Percentiles rank a stretch among this genome's conserved stretches.
Evolutionary conservation across 352 stramenopile genomes (phyloP).

Genomic region (Sclerospora graminicola): DNA sequence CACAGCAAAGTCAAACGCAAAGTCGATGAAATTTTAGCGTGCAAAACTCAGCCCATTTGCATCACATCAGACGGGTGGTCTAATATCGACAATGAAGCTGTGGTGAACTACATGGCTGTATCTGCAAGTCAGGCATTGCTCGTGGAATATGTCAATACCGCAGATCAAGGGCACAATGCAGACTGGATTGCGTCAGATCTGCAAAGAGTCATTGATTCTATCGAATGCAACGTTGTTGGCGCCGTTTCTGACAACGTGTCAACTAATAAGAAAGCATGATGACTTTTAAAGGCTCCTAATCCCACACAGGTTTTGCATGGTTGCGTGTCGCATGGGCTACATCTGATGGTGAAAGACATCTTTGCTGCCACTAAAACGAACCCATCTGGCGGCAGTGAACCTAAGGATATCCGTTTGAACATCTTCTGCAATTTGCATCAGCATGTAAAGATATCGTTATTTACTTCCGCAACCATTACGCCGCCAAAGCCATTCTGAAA

Average conservation of each 20-base stretch:
- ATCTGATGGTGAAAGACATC: not conserved
- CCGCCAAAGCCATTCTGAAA: not conserved
- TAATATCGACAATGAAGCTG: not conserved
- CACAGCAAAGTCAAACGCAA: not conserved
- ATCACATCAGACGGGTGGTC: not conserved
- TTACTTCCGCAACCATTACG: not conserved
- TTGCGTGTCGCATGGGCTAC: not conserved
- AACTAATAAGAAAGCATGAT: not conserved
- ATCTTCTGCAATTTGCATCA: not conserved
- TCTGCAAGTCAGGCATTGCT: not conserved
- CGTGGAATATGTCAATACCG: not conserved
- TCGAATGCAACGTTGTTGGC: not conserved
- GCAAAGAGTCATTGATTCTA: not conserved
- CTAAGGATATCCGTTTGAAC: not conserved
- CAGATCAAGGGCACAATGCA: not conserved
- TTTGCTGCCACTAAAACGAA: not conserved
- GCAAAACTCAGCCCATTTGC: not conserved
- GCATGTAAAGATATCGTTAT: not conserved
- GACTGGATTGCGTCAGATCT: not conserved
- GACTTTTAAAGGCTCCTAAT: not conserved
- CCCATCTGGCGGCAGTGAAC: not conserved
- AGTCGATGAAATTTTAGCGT: not conserved
- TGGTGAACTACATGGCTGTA: not conserved
- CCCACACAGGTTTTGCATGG: not conserved
- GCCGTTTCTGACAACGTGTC: not conserved